phyloP scores from a whole-genome alignment of 1,284 basidiomycete genomes.

The Moesziomyces sp. region DNA sequence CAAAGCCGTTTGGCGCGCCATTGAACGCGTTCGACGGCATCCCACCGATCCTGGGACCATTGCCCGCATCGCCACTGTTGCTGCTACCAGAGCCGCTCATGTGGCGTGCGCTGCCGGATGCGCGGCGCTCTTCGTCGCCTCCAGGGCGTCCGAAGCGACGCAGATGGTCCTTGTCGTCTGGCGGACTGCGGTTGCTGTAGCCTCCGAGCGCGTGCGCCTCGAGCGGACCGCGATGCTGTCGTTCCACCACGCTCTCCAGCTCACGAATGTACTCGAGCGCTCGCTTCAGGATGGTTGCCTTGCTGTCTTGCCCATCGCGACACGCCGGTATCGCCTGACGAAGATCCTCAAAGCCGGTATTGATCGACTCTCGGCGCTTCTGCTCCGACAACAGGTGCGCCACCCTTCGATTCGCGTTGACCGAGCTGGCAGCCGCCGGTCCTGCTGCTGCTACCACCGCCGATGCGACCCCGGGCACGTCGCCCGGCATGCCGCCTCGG shows the following conservation, averaged over 20 bases:
- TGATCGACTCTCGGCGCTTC: constrained; percentile 53
- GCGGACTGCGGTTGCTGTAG: constrained; percentile 42
- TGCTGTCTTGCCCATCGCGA: constrained; percentile 53
- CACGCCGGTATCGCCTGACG: constrained; percentile 46
- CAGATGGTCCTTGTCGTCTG: constrained; percentile 37
- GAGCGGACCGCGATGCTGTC: constrained; percentile 21
- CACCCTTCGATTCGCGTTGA: constrained; percentile 43
- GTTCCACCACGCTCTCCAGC: constrained; percentile 41
- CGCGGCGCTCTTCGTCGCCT: constrained; percentile 28
- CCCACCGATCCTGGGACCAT: constrained; percentile 29
- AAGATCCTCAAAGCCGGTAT: constrained; percentile 52
- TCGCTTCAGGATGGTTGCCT: constrained; percentile 48
- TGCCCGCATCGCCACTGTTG: constrained; percentile 16
- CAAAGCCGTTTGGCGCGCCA: constrained; percentile 4
- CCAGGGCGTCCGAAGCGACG: constrained; percentile 40
- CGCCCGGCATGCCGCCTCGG: constrained; percentile 2
- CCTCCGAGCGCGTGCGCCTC: constrained; percentile 18
- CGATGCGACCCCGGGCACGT: neutral
- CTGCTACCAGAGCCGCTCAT: constrained; percentile 13
- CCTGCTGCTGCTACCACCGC: neutral
- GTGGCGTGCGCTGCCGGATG: constrained; percentile 8
- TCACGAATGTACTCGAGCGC: constrained; percentile 51
- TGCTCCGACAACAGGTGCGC: constrained; percentile 49
- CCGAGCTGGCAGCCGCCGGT: constrained; percentile 14
- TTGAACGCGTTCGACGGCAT: constrained; percentile 28